Evolutionary conservation across 1,284 basidiomycete genomes (phyloP).

Genomic region (Cutaneotrichosporon sp.): DNA sequence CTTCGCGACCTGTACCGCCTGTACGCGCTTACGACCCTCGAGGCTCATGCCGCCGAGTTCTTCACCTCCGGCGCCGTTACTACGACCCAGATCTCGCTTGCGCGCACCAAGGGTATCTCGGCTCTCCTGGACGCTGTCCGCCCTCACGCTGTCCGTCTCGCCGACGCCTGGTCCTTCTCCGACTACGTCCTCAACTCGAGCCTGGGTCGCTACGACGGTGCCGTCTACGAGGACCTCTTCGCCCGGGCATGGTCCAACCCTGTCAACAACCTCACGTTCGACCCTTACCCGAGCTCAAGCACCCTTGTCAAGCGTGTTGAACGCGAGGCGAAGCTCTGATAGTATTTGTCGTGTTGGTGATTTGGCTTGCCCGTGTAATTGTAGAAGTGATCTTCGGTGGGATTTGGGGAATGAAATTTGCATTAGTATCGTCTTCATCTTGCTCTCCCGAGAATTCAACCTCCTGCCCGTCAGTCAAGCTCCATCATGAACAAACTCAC

Average conservation of each 20-base stretch:
- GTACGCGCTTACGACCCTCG: constrained; percentile 51
- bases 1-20: constrained; percentile 47
- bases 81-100: constrained; percentile 16
- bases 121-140: constrained; percentile 9
- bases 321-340: constrained; percentile 16
- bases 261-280: constrained; percentile 20
- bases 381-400: background rate
- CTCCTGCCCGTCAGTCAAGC: too few relatives aligned
- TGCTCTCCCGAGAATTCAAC: too few relatives aligned
- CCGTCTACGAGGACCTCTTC: constrained; percentile 52
- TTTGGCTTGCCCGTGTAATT: background rate
- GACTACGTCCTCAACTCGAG: constrained; percentile 58
- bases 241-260: constrained; percentile 30
- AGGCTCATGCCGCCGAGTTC: constrained; percentile 52
- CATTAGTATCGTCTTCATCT: background rate
- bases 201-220: constrained; percentile 52
- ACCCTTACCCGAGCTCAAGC: constrained; percentile 16
- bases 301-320: constrained; percentile 17
- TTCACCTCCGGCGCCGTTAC: constrained; percentile 51
- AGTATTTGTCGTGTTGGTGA: background rate
- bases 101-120: constrained; percentile 14
- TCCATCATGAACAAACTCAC: too few relatives aligned
- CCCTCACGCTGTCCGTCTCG: constrained; percentile 41
- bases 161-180: constrained; percentile 54
- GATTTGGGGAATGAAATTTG: background rate